Evolutionary conservation across 257 asterid genomes (phyloP), one percentile per base, ranked within the genome.

Genomic region (Rehmannia glutinosa): DNA sequence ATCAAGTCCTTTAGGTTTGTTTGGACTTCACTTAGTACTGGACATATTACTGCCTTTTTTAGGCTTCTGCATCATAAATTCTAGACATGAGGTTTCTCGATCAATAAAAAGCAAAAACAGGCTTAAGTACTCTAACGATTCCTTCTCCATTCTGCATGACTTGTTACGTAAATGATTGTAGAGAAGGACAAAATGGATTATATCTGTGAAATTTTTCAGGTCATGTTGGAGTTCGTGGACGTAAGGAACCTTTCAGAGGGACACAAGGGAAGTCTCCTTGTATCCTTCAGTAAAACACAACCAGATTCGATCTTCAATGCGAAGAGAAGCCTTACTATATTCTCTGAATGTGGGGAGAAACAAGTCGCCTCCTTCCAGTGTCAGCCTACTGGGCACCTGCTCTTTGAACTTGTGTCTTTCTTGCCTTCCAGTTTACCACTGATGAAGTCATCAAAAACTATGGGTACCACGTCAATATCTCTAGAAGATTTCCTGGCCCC

Each of bases 301-400:
- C 96, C 97, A 55, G 98, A 92, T 75, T 63, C 81, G 39, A 77
- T 90, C 82, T 92, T 92, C 78, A 83, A 77, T 60, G 80, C 82
- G 38, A 89, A 78, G 86, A 87, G 89, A 77, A 87, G 81, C 76
- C 97, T 92, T 43, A 66, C 80, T 27, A 83, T 92, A 71, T 82
- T 83, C 69, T 89, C 97, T 6, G 91, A 86, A 70, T 66, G 81
- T 63, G 90, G 95, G 78, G 80, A 73, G 78, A 92, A 92, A 64
- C 88, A 87, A 78, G 97, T 90, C 47, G 96, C 97, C 7, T 51
- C 82, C 66, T 92, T 92, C 81, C 90, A 83, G 68, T 92, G 98
- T 74, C 86, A 90, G 76, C 87, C 95, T 45, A 74, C 80, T 64
- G 98, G 97, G 49, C 27, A 79, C 56, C 76, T 92, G 56, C 51